A percentile compares a stretch with the other conserved stretches of the same genome.
These are phyloP conservation scores for Cercospora sesami DNA, from an alignment of 2,329 filamentous ascomycete species.

Conservation along the genomic window DNA sequence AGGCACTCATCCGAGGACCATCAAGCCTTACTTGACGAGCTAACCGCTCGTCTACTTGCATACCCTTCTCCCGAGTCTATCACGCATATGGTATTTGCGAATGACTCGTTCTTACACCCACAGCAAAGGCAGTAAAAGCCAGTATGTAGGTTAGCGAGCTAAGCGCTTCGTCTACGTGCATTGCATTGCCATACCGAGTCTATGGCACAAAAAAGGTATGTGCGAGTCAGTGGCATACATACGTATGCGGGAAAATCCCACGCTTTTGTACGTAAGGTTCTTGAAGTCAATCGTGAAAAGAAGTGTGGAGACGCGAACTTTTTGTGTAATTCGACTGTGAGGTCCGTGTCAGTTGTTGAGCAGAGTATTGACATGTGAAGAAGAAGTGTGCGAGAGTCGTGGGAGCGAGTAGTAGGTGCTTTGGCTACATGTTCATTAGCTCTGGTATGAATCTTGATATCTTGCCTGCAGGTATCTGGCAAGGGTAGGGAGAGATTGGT, in stretches of 20 bases:
- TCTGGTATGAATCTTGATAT: not conserved
- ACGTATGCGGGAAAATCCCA: not conserved
- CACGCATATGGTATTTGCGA: not conserved
- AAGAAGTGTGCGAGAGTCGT: no score
- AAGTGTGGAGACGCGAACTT: not conserved
- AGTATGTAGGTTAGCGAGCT: not conserved
- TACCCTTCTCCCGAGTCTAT: not conserved
- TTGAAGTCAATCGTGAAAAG: not conserved
- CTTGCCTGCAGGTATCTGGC: not conserved
- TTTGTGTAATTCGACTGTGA: no score
- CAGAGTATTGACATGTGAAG: no score
- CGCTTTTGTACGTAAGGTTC: slow-evolving; percentile 1
- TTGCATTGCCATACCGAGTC: slow-evolving; percentile 12
- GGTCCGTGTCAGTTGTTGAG: no score
- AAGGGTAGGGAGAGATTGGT: no score
- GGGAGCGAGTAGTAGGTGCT: not conserved
- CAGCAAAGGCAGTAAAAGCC: no score
- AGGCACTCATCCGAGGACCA: not conserved
- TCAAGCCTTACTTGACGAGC: not conserved
- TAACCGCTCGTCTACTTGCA: slow-evolving; percentile 7
- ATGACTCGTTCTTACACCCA: not conserved
- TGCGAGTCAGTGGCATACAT: not conserved
- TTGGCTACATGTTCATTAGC: not conserved
- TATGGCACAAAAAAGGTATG: not conserved
- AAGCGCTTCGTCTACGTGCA: slow-evolving; percentile 12